phyloP scores from a whole-genome alignment of 345 rosid species.

The Populus euphratica region DNA sequence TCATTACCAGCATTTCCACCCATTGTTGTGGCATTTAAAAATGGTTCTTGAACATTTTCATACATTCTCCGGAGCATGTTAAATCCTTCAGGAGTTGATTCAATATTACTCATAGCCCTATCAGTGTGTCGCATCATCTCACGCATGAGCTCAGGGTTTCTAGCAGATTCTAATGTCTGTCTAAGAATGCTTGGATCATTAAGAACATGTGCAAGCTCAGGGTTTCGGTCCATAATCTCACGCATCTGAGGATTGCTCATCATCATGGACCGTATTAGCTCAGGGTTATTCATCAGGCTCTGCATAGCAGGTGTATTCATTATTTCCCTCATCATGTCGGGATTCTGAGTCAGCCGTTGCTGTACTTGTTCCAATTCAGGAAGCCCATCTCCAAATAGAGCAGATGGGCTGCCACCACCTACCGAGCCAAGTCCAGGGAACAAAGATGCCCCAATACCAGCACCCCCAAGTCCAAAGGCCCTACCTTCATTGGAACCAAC shows the following conservation, averaged over 20 bases:
- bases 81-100: constrained; percentile 77
- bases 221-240: constrained; percentile 78
- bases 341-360: constrained; percentile 67
- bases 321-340: constrained; percentile 70
- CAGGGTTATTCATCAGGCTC: constrained; percentile 73
- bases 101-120: constrained; percentile 79
- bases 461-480: constrained; percentile 34
- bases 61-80: constrained; percentile 85
- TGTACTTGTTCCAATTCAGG: constrained; percentile 70
- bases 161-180: constrained; percentile 71
- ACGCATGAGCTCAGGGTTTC: constrained; percentile 88
- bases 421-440: constrained; percentile 69
- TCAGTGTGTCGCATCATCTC: constrained; percentile 83
- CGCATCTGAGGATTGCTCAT: constrained; percentile 86
- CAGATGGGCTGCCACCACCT: constrained; percentile 38
- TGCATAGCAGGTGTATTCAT: constrained; percentile 77
- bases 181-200: constrained; percentile 72
- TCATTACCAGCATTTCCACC: constrained; percentile 50
- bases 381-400: constrained; percentile 52
- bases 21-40: constrained; percentile 66
- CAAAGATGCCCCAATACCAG: constrained; percentile 47
- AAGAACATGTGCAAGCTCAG: constrained; percentile 75
- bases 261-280: constrained; percentile 60
- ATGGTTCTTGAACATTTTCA: constrained; percentile 83
- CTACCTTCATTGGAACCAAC: constrained; percentile 53